Conservation (phyloP, 225 moss, liverwort and hornwort genomes). For the Takakia lepidozioides region DNA sequence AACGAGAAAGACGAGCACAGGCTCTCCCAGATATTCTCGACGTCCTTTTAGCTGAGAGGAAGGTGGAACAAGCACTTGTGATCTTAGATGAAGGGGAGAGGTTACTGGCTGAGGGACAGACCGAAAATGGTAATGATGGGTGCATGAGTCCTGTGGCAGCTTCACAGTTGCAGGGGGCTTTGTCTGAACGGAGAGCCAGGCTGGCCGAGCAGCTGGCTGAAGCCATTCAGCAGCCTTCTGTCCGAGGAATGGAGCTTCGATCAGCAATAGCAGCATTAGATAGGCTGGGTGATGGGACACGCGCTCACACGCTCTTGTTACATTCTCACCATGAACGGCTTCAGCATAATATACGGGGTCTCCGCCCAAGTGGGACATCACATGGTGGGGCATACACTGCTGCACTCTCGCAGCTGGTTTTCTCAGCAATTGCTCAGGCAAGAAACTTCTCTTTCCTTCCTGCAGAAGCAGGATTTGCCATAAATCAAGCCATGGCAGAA, state of each 20-base stretch:
- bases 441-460: too few species aligned
- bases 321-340: conserved; percentile 94
- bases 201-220: conserved; percentile 94
- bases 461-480: too few species aligned
- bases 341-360: conserved; percentile 81
- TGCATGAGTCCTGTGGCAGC: conserved; percentile 35
- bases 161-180: conserved; percentile 50
- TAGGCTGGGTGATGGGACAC: conserved; percentile 83
- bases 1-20: conserved; percentile 64
- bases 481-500: too few species aligned
- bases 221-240: conserved; percentile 83
- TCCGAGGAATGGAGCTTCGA: conserved; percentile 80
- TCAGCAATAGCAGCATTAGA: conserved; percentile 79
- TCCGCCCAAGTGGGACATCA: conserved; percentile 88
- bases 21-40: conserved; percentile 79
- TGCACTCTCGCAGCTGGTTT: conserved; percentile 87
- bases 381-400: conserved; percentile 97
- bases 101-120: conserved; percentile 62
- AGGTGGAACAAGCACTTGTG: conserved; percentile 63
- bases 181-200: conserved; percentile 77
- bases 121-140: conserved; percentile 30
- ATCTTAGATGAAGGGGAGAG: conserved; percentile 79
- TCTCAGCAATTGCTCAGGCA: conserved; percentile 89
- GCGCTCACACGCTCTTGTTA: conserved; percentile 85
- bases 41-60: conserved; percentile 85